Evolutionary conservation across 2,329 filamentous ascomycete genomes (phyloP), one percentile per base, ranked within the genome.

Genomic region (Pseudogymnoascus sp.): DNA sequence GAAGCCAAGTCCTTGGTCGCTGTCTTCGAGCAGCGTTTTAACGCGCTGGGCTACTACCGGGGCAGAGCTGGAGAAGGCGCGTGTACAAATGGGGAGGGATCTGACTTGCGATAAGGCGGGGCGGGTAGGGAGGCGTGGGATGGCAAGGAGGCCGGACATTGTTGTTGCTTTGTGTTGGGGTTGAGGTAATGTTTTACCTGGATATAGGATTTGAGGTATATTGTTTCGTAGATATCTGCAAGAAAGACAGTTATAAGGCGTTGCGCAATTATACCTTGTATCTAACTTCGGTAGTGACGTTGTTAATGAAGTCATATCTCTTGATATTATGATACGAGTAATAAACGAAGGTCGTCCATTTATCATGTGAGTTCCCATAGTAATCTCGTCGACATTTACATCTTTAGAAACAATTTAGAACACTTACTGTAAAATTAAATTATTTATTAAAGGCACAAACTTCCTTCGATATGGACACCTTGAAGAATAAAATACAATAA

Each of bases 1-100:
- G 68, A 83, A 83, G 0, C 79, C 80, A 68, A 81, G 80, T 4
- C 78, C 80, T 68, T 78, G 73, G 7, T 78, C 70, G 65, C 77
- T 76, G 65, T 83, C 80, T 66, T 82, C 76, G 4, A 83, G 74
- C n/a, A 82, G 70, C 6, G 72, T 75, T 33, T 46, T 46, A 6
- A 6, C 41, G 19, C 11, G 22, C 22, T 46, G 41, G 41, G 41
- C 2, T 41, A 4, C 16, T 41, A 2, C 16, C 3, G 40, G 6
- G n/a, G n/a, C 14, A 26, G 28, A 59, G 28, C 24, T 59, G 26
- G 53, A 59, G 53, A 59, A 33, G 24, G 41, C 5, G 19, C 41
- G 41, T 24, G 22, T 14, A 6, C 11, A n/a, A 26, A 46, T 11
- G 41, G 22, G 12, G 8, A 14, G 41, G 41, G 22, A 5, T 1